These are phyloP conservation scores for Botrytis fragariae DNA, from an alignment of 2,329 filamentous ascomycete genomes.

Conservation along the genomic window DNA sequence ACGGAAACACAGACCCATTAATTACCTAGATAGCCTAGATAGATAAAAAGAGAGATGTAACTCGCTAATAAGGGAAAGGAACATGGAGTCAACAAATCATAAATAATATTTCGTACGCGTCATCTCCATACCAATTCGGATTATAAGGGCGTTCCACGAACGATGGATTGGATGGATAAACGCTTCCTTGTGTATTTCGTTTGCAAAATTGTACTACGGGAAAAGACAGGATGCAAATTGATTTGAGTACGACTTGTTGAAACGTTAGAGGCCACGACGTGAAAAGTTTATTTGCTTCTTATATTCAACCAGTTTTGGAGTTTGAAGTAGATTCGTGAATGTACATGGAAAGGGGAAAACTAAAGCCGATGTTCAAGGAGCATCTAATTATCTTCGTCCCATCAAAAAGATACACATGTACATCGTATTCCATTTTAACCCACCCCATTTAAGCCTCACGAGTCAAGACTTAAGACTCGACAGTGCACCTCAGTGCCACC, in stretches of 20 bases:
- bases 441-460: neutral
- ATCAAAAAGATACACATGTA: neutral
- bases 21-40: neutral
- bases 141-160: neutral
- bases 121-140: neutral
- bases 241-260: neutral
- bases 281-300: neutral
- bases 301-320: neutral
- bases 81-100: neutral
- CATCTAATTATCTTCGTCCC: neutral
- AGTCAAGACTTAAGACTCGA: neutral
- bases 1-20: neutral
- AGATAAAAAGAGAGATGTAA: neutral
- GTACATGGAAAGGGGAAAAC: neutral
- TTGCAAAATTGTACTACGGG: neutral
- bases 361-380: neutral
- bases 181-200: neutral
- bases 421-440: neutral
- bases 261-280: neutral
- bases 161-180: neutral
- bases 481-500: neutral
- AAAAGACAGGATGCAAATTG: neutral
- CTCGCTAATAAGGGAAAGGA: neutral
- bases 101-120: conserved; percentile 6
- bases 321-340: neutral